phyloP scores from a whole-genome alignment of 179 eudicot species.

The Sideroxylon spinosum region DNA sequence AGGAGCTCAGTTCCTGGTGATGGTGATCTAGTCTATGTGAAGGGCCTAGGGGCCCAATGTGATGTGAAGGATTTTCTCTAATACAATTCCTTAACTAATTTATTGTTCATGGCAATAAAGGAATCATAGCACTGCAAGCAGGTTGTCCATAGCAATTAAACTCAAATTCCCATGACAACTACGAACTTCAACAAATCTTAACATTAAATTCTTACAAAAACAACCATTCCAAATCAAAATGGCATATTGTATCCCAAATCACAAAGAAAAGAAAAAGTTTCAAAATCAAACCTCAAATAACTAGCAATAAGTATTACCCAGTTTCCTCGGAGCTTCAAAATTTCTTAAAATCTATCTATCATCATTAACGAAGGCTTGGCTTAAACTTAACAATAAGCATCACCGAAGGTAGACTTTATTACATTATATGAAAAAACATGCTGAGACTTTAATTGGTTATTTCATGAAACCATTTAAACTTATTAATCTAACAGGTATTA shows the following conservation, averaged over 20 bases:
- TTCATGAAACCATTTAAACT: no score
- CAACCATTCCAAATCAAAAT: conserved; percentile 7
- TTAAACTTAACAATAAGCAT: conserved; percentile 5
- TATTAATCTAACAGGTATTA: no score
- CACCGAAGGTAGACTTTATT: background rate
- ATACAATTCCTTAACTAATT: no score
- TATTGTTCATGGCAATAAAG: no score
- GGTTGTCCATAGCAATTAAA: background rate
- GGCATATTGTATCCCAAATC: background rate
- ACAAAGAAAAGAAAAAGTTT: background rate
- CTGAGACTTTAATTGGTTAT: no score
- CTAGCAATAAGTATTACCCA: conserved; percentile 6
- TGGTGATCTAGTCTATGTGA: no score
- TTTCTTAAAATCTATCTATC: background rate
- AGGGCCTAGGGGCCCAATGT: no score
- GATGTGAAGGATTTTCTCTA: no score
- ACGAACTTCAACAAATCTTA: background rate
- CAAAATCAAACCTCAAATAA: background rate
- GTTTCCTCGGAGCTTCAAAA: conserved; percentile 2
- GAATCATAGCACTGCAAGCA: no score
- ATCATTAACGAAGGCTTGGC: background rate
- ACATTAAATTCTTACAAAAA: background rate
- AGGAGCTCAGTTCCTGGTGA: no score
- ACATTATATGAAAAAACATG: no score
- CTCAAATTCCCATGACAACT: background rate